These are phyloP conservation scores for Tilletia walkeri DNA, from an alignment of 1,284 basidiomycete genomes.

Conservation along the genomic window DNA sequence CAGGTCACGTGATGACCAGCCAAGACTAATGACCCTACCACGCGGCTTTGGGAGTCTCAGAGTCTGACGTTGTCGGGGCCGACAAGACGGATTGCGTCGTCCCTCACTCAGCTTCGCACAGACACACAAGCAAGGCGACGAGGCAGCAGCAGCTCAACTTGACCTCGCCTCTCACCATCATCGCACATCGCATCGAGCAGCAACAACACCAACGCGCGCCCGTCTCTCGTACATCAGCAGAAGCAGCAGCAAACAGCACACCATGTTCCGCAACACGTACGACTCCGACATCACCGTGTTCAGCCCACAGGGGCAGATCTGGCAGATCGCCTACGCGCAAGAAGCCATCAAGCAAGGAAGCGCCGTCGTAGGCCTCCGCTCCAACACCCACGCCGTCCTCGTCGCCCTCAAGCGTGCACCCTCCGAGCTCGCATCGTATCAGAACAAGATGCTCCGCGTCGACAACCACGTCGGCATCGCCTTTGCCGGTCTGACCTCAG, in stretches of 20 bases:
- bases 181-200: background rate
- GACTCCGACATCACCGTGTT: constrained; percentile 53
- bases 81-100: too few relatives aligned
- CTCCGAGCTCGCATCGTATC: constrained; percentile 95
- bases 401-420: constrained; percentile 98
- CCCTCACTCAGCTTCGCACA: too few relatives aligned
- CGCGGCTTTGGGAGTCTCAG: too few relatives aligned
- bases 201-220: background rate
- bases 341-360: constrained; percentile 99
- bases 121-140: background rate
- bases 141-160: too few relatives aligned
- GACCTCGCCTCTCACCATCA: background rate
- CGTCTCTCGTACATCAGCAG: background rate
- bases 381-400: constrained; percentile 90
- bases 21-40: background rate
- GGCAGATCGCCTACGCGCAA: constrained; percentile 98
- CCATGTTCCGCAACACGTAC: constrained; percentile 53
- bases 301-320: constrained; percentile 60
- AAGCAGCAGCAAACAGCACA: too few relatives aligned
- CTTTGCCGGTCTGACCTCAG: constrained; percentile 94
- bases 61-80: too few relatives aligned
- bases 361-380: constrained; percentile 91
- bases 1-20: constrained; percentile 1
- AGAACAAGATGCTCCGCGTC: constrained; percentile 99
- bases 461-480: constrained; percentile 99